A percentile compares a stretch with the other conserved stretches of the same genome.
phyloP scores from a whole-genome alignment of 441 rosid genomes.

The Geranium incanum region DNA sequence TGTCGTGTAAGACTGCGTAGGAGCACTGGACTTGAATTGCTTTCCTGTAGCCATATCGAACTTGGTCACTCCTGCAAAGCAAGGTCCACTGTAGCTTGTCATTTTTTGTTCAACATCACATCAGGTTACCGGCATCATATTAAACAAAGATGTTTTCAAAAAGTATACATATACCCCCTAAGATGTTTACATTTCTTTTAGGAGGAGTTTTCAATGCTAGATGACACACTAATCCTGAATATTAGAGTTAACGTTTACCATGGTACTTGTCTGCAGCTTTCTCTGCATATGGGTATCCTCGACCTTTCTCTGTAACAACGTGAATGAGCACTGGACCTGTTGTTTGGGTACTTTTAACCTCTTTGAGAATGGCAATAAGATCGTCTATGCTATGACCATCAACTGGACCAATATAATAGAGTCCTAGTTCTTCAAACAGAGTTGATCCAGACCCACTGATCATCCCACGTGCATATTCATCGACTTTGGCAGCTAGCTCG shows the following conservation, averaged over 20 bases:
- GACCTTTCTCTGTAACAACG: slow-evolving; percentile 63
- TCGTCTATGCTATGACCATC: slow-evolving; percentile 67
- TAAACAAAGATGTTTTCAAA: no score
- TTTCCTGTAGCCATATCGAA: slow-evolving; percentile 52
- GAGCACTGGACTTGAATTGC: slow-evolving; percentile 48
- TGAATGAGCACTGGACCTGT: slow-evolving; percentile 73
- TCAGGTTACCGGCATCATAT: no score
- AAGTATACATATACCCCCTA: no score
- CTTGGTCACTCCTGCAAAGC: slow-evolving; percentile 42
- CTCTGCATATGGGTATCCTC: slow-evolving; percentile 66
- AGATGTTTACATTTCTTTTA: no score
- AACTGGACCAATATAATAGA: slow-evolving; percentile 68
- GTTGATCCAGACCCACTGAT: slow-evolving; percentile 56
- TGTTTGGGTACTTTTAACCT: slow-evolving; percentile 55
- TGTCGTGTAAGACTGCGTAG: slow-evolving; percentile 47
- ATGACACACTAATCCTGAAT: background rate
- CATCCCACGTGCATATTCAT: slow-evolving; percentile 63
- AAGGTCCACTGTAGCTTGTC: background rate
- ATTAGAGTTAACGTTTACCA: slow-evolving; percentile 29
- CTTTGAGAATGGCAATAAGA: slow-evolving; percentile 44
- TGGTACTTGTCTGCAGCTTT: slow-evolving; percentile 68
- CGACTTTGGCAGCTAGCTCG: slow-evolving; percentile 63
- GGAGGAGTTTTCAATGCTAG: no score
- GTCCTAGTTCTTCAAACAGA: slow-evolving; percentile 61
- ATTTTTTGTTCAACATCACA: no score